Evolutionary conservation across 805 yeast genomes (phyloP).

Genomic region (Komagataella populi): DNA sequence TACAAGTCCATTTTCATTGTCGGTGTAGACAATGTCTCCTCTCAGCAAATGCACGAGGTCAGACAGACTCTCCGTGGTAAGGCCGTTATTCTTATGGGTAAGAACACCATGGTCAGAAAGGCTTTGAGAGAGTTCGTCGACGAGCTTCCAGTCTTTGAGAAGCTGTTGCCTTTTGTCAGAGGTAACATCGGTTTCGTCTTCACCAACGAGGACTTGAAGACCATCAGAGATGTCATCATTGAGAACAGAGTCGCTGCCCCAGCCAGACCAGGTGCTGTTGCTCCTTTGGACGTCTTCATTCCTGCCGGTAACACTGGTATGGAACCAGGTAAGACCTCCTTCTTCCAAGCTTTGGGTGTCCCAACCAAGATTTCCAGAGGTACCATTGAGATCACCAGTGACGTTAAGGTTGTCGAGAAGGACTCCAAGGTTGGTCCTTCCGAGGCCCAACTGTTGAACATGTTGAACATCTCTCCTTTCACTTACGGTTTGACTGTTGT

Average conservation of each 20-base stretch:
- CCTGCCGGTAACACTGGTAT: conserved; percentile 99
- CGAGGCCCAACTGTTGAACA: conserved; percentile 96
- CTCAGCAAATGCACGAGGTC: conserved; percentile 99
- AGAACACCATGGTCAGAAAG: conserved; percentile 99
- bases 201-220: conserved; percentile 93
- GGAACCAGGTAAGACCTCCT: conserved; percentile 99
- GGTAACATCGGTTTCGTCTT: conserved; percentile 99
- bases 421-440: conserved; percentile 94
- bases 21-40: conserved; percentile 99
- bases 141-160: conserved; percentile 95
- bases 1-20: conserved; percentile 97
- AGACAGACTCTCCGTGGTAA: conserved; percentile 93
- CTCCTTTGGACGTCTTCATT: conserved; percentile 95
- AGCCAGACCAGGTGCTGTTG: conserved; percentile 99
- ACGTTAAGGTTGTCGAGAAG: conserved; percentile 86
- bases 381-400: conserved; percentile 98
- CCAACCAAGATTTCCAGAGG: conserved; percentile 99
- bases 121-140: conserved; percentile 92
- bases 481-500: conserved; percentile 95
- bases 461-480: conserved; percentile 99
- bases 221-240: conserved; percentile 76
- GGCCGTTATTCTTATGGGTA: conserved; percentile 97
- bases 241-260: conserved; percentile 99
- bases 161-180: conserved; percentile 83
- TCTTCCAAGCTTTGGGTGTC: conserved; percentile 99